Conservation (phyloP, 805 yeast genomes). For the Schwanniomyces polymorphus region DNA sequence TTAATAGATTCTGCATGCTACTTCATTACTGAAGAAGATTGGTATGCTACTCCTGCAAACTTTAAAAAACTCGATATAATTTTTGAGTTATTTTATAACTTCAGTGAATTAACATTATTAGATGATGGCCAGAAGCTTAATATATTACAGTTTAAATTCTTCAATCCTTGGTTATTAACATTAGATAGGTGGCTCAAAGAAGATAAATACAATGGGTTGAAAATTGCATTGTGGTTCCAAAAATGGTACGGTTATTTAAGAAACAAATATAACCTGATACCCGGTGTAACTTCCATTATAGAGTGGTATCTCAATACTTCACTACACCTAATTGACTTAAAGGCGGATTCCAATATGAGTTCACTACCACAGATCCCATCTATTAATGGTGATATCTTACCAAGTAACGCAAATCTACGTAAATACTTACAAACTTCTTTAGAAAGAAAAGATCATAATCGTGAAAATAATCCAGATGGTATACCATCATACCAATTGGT, state of each 20-base stretch:
- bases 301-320: slow-evolving; percentile 22
- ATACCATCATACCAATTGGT: slow-evolving; percentile 44
- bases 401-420: background rate
- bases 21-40: slow-evolving; percentile 4
- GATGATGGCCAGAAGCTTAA: background rate
- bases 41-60: slow-evolving; percentile 1
- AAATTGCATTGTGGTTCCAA: slow-evolving; percentile 26
- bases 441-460: background rate
- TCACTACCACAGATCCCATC: slow-evolving; percentile 10
- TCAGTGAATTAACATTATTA: background rate
- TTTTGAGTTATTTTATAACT: slow-evolving; percentile 1
- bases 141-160: slow-evolving; percentile 31
- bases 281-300: slow-evolving; percentile 1
- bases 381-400: slow-evolving; percentile 6
- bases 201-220: slow-evolving; percentile 6
- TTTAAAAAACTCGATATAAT: slow-evolving; percentile 3
- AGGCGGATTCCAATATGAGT: background rate
- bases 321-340: slow-evolving; percentile 8
- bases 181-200: slow-evolving; percentile 10
- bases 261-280: background rate
- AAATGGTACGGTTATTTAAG: slow-evolving; percentile 24
- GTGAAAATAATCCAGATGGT: slow-evolving; percentile 23
- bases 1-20: slow-evolving; percentile 5
- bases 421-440: background rate
- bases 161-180: slow-evolving; percentile 36